phyloP scores from a whole-genome alignment of 441 rosid genomes.

The Aquilaria agallochum region DNA sequence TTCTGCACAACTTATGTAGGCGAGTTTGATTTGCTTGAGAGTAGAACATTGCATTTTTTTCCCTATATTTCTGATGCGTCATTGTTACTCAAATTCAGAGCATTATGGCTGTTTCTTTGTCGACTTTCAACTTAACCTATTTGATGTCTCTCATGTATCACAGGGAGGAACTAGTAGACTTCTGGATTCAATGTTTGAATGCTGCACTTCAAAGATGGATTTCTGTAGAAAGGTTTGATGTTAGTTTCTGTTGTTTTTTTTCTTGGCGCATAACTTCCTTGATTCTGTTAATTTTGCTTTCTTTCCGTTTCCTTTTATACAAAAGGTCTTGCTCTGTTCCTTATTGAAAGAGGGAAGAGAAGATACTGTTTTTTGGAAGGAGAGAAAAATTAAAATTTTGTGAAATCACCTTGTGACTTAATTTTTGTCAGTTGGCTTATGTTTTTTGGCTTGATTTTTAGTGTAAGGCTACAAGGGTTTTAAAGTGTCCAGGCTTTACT shows the following conservation, averaged over 20 bases:
- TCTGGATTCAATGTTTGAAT: constrained; percentile 17
- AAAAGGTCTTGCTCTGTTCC: background rate
- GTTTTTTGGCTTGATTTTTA: too few relatives aligned
- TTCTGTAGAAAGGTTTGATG: constrained; percentile 38
- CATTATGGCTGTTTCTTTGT: background rate
- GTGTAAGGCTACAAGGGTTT: too few relatives aligned
- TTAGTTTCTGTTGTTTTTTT: constrained; percentile 12
- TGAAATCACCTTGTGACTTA: too few relatives aligned
- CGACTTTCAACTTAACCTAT: background rate
- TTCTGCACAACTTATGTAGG: too few relatives aligned
- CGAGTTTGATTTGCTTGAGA: too few relatives aligned
- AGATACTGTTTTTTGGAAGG: too few relatives aligned
- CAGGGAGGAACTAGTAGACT: constrained; percentile 28
- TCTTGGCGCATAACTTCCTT: constrained; percentile 7
- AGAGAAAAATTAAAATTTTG: too few relatives aligned
- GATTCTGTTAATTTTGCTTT: background rate
- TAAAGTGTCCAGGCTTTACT: too few relatives aligned
- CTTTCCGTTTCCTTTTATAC: constrained; percentile 1
- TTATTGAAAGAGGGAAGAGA: background rate
- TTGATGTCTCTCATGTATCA: background rate
- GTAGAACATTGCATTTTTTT: background rate
- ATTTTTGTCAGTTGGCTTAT: too few relatives aligned
- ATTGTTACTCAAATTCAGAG: background rate
- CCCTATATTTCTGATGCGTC: background rate
- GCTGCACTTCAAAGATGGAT: constrained; percentile 57